Evolutionary conservation across 228 moss, liverwort and hornwort species (phyloP).

Genomic region (Sphagnum fallax): DNA sequence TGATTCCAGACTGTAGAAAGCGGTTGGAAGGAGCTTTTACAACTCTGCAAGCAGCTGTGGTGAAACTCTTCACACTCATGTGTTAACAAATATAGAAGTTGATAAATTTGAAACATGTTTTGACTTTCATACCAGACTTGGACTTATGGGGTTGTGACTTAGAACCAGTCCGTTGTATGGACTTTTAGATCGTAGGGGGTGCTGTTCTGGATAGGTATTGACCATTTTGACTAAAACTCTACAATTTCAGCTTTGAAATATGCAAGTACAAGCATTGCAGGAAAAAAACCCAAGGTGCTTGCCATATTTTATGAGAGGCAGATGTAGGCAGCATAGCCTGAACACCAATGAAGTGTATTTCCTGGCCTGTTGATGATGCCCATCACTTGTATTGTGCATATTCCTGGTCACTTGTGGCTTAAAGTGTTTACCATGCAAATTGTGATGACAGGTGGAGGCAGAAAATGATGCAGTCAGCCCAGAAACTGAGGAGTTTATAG

Average conservation of each 20-base stretch:
- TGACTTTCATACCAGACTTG: background rate
- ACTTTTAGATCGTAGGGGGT: background rate
- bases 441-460: conserved; percentile 35
- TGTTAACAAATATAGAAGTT: background rate
- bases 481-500: conserved; percentile 37
- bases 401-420: background rate
- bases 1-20: conserved; percentile 85
- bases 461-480: conserved; percentile 25
- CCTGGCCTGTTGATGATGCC: background rate
- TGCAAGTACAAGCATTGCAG: too few relatives aligned
- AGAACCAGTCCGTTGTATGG: background rate
- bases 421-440: background rate
- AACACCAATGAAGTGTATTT: background rate
- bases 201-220: background rate
- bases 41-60: conserved; percentile 59
- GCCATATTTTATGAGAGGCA: background rate
- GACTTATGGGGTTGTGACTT: background rate
- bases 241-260: too few relatives aligned
- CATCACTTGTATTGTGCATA: background rate
- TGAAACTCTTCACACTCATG: conserved; percentile 13
- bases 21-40: conserved; percentile 66
- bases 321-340: background rate
- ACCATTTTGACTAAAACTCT: background rate
- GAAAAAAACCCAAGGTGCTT: background rate
- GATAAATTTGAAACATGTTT: background rate